Percentiles rank a stretch among this genome's conserved stretches.
Conservation (phyloP, 495 filamentous ascomycete genomes). For the Penicillium soppii region DNA sequence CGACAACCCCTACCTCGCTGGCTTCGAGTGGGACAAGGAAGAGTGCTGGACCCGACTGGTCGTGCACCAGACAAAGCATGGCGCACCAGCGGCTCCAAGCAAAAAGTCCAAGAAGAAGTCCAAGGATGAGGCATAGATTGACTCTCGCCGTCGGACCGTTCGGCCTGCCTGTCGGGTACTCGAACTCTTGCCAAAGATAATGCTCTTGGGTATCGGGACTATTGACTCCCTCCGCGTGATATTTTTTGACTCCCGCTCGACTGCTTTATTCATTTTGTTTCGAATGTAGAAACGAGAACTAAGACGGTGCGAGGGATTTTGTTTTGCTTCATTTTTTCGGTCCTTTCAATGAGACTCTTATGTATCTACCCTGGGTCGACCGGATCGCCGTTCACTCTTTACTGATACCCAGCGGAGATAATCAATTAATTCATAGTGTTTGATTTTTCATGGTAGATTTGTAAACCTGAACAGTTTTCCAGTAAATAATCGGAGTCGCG, state of each 20-base stretch:
- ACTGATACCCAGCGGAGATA: background rate
- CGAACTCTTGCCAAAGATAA: no score
- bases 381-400: background rate
- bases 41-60: constrained; percentile 74
- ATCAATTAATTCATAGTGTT: background rate
- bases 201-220: constrained; percentile 3
- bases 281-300: constrained; percentile 31
- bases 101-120: constrained; percentile 72
- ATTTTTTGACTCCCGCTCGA: constrained; percentile 8
- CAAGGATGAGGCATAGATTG: constrained; percentile 42
- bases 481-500: background rate
- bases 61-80: constrained; percentile 79
- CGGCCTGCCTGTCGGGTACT: no score
- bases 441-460: background rate
- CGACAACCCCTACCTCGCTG: constrained; percentile 74
- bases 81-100: constrained; percentile 45
- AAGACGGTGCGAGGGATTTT: constrained; percentile 24
- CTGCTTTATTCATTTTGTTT: constrained; percentile 18
- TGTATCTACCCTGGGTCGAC: constrained; percentile 7
- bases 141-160: background rate
- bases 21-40: constrained; percentile 94
- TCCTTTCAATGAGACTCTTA: constrained; percentile 2
- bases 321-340: constrained; percentile 19
- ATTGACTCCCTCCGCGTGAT: constrained; percentile 8
- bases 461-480: no score